phyloP scores from a whole-genome alignment of 805 yeast species.

The Scheffersomyces ergatensis region DNA sequence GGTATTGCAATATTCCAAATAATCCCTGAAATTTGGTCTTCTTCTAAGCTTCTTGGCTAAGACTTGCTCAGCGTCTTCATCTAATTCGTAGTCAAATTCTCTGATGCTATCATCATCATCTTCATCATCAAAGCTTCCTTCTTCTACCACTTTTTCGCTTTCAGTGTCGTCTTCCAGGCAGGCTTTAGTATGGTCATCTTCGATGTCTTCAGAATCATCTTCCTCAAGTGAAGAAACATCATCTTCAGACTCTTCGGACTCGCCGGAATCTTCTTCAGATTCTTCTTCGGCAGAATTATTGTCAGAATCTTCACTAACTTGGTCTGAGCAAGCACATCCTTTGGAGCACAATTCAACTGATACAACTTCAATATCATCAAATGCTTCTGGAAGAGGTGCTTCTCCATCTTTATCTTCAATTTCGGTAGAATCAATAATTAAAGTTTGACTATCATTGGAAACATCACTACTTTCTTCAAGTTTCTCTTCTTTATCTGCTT shows the following conservation, averaged over 20 bases:
- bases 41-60: not conserved
- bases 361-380: not conserved
- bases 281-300: slow-evolving; percentile 1
- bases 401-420: not conserved
- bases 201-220: not conserved
- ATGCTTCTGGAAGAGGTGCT: not conserved
- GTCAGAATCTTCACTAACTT: no score
- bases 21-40: not conserved
- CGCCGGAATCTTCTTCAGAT: slow-evolving; percentile 5
- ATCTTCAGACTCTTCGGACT: slow-evolving; percentile 2
- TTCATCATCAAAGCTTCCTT: slow-evolving; percentile 1
- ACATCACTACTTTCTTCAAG: not conserved
- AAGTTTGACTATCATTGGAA: not conserved
- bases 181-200: slow-evolving; percentile 3
- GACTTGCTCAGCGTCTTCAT: not conserved
- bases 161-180: not conserved
- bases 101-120: not conserved
- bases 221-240: slow-evolving; percentile 3
- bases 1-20: not conserved
- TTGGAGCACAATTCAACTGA: not conserved
- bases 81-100: slow-evolving; percentile 1
- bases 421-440: not conserved
- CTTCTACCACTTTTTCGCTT: slow-evolving; percentile 1
- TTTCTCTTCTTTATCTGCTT: not conserved
- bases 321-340: no score